These are phyloP conservation scores for Pseudogymnoascus sp. DNA, from an alignment of 2,329 filamentous ascomycete genomes.

Conservation along the genomic window DNA sequence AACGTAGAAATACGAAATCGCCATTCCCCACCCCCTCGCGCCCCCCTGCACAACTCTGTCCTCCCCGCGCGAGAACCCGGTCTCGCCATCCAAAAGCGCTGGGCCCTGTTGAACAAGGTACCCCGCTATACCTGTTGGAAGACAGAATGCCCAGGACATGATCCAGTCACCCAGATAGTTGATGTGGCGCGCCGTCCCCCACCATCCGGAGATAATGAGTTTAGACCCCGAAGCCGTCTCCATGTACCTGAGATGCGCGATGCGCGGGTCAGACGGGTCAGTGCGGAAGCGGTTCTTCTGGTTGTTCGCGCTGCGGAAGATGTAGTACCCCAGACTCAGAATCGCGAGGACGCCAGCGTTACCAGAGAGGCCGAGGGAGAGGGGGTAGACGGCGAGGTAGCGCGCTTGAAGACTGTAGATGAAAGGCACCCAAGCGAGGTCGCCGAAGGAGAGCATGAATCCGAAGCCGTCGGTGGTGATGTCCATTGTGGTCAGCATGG, in stretches of 20 bases:
- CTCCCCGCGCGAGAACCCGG: constrained; percentile 41
- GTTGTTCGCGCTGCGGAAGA: constrained; percentile 89
- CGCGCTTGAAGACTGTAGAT: constrained; percentile 76
- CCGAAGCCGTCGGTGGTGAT: constrained; percentile 90
- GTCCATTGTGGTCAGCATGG: constrained; percentile 89
- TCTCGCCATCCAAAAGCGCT: constrained; percentile 41
- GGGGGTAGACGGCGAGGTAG: constrained; percentile 75
- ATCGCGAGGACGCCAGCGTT: constrained; percentile 57
- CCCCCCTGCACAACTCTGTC: constrained; percentile 42
- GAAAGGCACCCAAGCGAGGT: constrained; percentile 88
- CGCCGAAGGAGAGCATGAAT: constrained; percentile 89
- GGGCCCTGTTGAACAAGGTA: constrained; percentile 55
- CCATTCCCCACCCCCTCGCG: constrained; percentile 72
- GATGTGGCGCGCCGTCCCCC: constrained; percentile 85
- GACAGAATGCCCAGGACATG: constrained; percentile 81
- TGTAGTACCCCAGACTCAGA: constrained; percentile 67
- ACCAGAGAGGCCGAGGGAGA: constrained; percentile 63
- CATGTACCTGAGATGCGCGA: constrained; percentile 77
- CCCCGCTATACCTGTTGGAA: constrained; percentile 78
- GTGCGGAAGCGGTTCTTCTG: constrained; percentile 93
- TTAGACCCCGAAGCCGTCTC: constrained; percentile 74
- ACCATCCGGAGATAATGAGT: constrained; percentile 82
- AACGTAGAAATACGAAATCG: constrained; percentile 91
- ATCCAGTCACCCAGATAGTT: constrained; percentile 96
- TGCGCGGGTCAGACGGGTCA: constrained; percentile 69